Conservation (phyloP, 2,329 filamentous ascomycete genomes). For the Phyllosticta citrichinensis region DNA sequence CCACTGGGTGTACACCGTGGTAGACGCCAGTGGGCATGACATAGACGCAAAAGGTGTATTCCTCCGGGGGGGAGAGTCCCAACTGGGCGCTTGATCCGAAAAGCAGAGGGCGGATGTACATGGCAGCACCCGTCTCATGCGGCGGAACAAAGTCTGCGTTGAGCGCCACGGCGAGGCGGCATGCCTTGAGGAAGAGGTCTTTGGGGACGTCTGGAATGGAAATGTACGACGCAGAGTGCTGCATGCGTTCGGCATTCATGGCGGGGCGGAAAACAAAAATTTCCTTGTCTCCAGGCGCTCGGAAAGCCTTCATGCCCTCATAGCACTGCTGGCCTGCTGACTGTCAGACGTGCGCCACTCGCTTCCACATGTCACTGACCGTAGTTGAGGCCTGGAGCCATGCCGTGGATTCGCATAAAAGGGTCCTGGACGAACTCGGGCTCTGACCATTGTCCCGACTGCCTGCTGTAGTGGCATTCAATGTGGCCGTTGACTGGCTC, state of each 20-base stretch:
- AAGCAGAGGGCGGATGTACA: conserved; percentile 85
- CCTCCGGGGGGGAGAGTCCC: conserved; percentile 75
- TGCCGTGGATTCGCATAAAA: conserved; percentile 81
- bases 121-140: conserved; percentile 74
- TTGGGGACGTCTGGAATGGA: conserved; percentile 74
- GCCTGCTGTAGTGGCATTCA: conserved; percentile 70
- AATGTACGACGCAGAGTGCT: conserved; percentile 73
- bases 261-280: conserved; percentile 84
- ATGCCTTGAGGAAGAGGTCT: conserved; percentile 64
- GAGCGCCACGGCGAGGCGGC: conserved; percentile 70
- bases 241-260: conserved; percentile 75
- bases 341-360: conserved; percentile 1
- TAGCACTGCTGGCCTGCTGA: conserved; percentile 73
- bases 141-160: conserved; percentile 91
- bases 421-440: conserved; percentile 75
- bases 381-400: conserved; percentile 93
- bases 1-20: conserved; percentile 81
- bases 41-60: conserved; percentile 85
- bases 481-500: conserved; percentile 79
- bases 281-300: conserved; percentile 53
- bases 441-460: conserved; percentile 65
- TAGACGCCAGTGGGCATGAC: conserved; percentile 90
- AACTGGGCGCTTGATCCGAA: conserved; percentile 84
- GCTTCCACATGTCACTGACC: conserved; percentile 23
- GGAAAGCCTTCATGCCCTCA: conserved; percentile 97